These are phyloP conservation scores for Fusarium circinatum DNA, from an alignment of 2,329 filamentous ascomycete genomes.

Conservation along the genomic window DNA sequence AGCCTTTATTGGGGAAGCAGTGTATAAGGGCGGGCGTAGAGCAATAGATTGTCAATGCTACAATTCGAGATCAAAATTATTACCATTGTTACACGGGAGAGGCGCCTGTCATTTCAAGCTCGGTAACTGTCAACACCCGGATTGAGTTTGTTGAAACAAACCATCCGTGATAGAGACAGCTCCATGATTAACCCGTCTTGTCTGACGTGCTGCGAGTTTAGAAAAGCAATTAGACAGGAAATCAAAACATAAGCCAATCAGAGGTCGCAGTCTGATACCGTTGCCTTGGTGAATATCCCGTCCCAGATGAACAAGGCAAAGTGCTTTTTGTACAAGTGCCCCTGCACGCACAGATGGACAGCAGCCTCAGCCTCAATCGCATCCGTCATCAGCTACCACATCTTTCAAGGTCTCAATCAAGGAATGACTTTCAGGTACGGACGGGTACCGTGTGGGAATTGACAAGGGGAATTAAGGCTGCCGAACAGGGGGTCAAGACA, in stretches of 20 bases:
- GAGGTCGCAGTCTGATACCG: not conserved
- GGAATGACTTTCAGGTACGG: constrained; percentile 19
- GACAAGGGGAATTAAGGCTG: constrained; percentile 22
- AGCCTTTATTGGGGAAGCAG: constrained; percentile 1
- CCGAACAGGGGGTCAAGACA: no score
- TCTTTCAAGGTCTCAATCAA: constrained; percentile 17
- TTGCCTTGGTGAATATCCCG: constrained; percentile 28
- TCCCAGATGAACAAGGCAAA: constrained; percentile 18
- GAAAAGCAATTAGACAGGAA: constrained; percentile 11
- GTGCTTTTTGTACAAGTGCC: constrained; percentile 17
- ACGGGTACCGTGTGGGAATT: constrained; percentile 20
- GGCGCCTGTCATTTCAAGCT: constrained; percentile 1
- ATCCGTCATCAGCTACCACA: constrained; percentile 39
- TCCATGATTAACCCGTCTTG: constrained; percentile 11
- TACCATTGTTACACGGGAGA: constrained; percentile 9
- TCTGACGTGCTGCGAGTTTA: constrained; percentile 12
- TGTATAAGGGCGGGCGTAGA: not conserved
- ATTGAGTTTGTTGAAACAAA: constrained; percentile 21
- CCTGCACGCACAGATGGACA: constrained; percentile 31
- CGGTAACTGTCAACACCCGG: not conserved
- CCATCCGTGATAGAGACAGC: constrained; percentile 1
- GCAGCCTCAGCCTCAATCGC: constrained; percentile 39
- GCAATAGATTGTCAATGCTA: not conserved
- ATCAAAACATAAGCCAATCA: constrained; percentile 18
- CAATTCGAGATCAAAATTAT: not conserved